Percentiles rank a stretch among this genome's conserved stretches.
Conservation (phyloP, 208 protist genomes). For the Angomonas ambiguus region DNA sequence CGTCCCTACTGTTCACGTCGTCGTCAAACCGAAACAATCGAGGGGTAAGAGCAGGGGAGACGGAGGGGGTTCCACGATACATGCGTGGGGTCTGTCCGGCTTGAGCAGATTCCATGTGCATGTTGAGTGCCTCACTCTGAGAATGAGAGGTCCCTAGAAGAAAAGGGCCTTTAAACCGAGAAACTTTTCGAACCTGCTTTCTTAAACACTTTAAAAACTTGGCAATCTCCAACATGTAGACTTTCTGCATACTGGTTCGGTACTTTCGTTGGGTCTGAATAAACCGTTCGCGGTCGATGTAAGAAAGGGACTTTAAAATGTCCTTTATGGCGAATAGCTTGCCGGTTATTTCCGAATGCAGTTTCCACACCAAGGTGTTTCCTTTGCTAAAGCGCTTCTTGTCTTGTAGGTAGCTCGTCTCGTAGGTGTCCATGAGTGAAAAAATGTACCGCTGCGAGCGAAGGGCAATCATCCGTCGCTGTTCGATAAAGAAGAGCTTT, state of each 20-base stretch:
- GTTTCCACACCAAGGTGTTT: constrained; percentile 62
- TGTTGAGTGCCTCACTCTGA: constrained; percentile 29
- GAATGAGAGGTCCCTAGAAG: constrained; percentile 48
- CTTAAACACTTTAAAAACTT: constrained; percentile 73
- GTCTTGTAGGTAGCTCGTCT: constrained; percentile 56
- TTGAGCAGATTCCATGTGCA: constrained; percentile 47
- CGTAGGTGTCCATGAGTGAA: constrained; percentile 39
- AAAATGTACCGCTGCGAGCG: constrained; percentile 64
- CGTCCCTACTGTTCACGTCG: constrained; percentile 16
- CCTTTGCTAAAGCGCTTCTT: constrained; percentile 46
- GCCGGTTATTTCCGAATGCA: constrained; percentile 53
- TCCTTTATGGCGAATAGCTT: constrained; percentile 57
- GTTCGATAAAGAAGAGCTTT: constrained; percentile 65
- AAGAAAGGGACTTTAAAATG: constrained; percentile 55
- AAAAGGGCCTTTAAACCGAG: constrained; percentile 40
- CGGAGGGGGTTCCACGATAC: constrained; percentile 18
- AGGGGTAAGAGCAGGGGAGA: constrained; percentile 42
- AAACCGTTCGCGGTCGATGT: constrained; percentile 71
- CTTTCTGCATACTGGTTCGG: constrained; percentile 71
- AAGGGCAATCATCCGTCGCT: constrained; percentile 68
- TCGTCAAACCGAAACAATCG: constrained; percentile 37
- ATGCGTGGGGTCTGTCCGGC: constrained; percentile 39
- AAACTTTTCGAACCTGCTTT: constrained; percentile 50
- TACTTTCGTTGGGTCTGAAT: constrained; percentile 66
- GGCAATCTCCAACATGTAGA: constrained; percentile 68